These are phyloP conservation scores for Marchantia paleacea DNA, from an alignment of 225 moss, liverwort and hornwort genomes.

Conservation along the genomic window DNA sequence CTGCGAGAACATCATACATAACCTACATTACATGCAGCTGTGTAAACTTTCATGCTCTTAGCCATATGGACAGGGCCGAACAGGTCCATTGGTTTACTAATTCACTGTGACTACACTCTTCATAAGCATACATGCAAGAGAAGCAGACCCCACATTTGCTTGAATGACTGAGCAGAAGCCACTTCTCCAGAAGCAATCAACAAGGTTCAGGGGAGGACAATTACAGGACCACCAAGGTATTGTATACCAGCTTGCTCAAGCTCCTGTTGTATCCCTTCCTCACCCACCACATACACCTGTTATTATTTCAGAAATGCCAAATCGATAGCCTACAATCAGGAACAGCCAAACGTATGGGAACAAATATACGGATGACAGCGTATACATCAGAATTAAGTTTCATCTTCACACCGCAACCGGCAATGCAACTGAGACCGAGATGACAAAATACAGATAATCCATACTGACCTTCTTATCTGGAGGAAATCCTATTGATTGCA, in stretches of 20 bases:
- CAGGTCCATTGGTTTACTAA: not conserved
- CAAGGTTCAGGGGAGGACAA: not conserved
- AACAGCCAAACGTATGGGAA: not conserved
- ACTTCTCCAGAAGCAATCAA: not conserved
- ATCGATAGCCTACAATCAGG: not conserved
- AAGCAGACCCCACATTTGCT: not conserved
- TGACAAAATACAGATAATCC: not conserved
- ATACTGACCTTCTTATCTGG: slow-evolving; percentile 64
- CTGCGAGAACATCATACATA: too few relatives aligned
- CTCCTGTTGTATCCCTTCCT: slow-evolving; percentile 70
- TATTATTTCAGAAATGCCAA: slow-evolving; percentile 1
- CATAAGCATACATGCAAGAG: not conserved
- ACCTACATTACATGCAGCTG: too few relatives aligned
- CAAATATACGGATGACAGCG: too few relatives aligned
- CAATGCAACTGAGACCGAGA: not conserved
- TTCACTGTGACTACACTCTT: not conserved
- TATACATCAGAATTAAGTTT: too few relatives aligned
- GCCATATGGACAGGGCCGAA: not conserved
- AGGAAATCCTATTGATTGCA: slow-evolving; percentile 71
- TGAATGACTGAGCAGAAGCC: not conserved
- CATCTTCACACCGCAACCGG: not conserved
- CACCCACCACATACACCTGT: slow-evolving; percentile 78
- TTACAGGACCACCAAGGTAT: slow-evolving; percentile 82
- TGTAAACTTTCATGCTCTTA: too few relatives aligned
- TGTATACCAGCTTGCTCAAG: slow-evolving; percentile 74